A percentile compares a stretch with the other conserved stretches of the same genome.
Conservation (phyloP, 1,139 yeast genomes). For the Geotrichum phurueaensis region DNA sequence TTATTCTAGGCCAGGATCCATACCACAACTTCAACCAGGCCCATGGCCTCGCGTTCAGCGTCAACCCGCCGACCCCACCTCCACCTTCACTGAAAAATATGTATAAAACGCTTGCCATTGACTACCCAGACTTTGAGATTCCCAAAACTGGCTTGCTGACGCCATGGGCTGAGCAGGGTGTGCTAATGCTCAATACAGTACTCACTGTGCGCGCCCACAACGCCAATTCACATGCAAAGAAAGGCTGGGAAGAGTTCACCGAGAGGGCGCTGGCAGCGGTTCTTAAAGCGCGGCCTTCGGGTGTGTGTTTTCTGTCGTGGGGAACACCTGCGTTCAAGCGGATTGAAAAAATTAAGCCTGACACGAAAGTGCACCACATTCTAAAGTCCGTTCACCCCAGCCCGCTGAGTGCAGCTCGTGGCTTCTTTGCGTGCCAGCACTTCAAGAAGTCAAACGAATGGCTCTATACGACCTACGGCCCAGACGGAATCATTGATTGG, state of each 20-base stretch:
- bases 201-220: constrained; percentile 89
- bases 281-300: constrained; percentile 38
- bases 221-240: constrained; percentile 85
- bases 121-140: constrained; percentile 62
- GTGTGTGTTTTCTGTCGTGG: constrained; percentile 85
- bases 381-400: constrained; percentile 87
- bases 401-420: constrained; percentile 83
- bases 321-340: constrained; percentile 87
- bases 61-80: constrained; percentile 69
- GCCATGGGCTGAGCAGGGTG: constrained; percentile 87
- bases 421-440: constrained; percentile 70
- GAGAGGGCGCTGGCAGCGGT: constrained; percentile 57
- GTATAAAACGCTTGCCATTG: constrained; percentile 67
- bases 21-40: constrained; percentile 92
- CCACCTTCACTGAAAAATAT: constrained; percentile 92
- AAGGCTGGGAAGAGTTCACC: constrained; percentile 93
- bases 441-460: constrained; percentile 70
- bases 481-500: constrained; percentile 61
- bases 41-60: constrained; percentile 93
- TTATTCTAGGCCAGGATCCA: constrained; percentile 93
- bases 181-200: constrained; percentile 78
- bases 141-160: constrained; percentile 66
- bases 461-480: constrained; percentile 47
- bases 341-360: constrained; percentile 42
- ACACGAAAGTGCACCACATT: constrained; percentile 39